A percentile compares a stretch with the other conserved stretches of the same genome.
Conservation (phyloP, 116 monocot genomes). For the Zostera marina region DNA sequence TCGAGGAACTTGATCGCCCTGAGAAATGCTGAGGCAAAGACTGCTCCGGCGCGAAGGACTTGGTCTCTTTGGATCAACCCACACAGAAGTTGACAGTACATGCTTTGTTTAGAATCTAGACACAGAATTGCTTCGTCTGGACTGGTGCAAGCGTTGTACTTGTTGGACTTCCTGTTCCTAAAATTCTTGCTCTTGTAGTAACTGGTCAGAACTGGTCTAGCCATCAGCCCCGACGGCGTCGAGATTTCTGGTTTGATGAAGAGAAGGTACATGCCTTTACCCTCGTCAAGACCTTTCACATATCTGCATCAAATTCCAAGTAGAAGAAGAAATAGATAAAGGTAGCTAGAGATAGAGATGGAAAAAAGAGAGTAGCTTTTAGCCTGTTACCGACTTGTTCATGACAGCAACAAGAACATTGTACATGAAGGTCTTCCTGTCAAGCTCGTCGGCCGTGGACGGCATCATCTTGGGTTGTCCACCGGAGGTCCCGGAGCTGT, state of each 20-base stretch:
- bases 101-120: constrained; percentile 52
- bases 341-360: background rate
- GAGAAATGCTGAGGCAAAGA: constrained; percentile 81
- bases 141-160: constrained; percentile 50
- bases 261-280: constrained; percentile 66
- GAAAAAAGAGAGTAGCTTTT: too few species aligned
- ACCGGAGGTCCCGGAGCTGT: constrained; percentile 67
- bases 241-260: constrained; percentile 61
- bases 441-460: constrained; percentile 46
- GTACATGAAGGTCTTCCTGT: constrained; percentile 45
- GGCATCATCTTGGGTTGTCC: constrained; percentile 73
- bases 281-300: constrained; percentile 51
- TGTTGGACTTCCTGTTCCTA: constrained; percentile 29
- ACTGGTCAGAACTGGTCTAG: constrained; percentile 71
- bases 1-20: constrained; percentile 62
- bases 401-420: constrained; percentile 62
- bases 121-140: constrained; percentile 59
- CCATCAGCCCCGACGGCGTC: constrained; percentile 42
- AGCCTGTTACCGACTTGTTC: constrained; percentile 33
- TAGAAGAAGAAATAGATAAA: background rate
- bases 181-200: constrained; percentile 76
- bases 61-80: constrained; percentile 45
- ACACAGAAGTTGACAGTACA: constrained; percentile 70
- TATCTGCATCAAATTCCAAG: constrained; percentile 16
- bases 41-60: constrained; percentile 67